These are phyloP conservation scores for Penicillium turbatum DNA, from an alignment of 495 filamentous ascomycete genomes.

Conservation along the genomic window DNA sequence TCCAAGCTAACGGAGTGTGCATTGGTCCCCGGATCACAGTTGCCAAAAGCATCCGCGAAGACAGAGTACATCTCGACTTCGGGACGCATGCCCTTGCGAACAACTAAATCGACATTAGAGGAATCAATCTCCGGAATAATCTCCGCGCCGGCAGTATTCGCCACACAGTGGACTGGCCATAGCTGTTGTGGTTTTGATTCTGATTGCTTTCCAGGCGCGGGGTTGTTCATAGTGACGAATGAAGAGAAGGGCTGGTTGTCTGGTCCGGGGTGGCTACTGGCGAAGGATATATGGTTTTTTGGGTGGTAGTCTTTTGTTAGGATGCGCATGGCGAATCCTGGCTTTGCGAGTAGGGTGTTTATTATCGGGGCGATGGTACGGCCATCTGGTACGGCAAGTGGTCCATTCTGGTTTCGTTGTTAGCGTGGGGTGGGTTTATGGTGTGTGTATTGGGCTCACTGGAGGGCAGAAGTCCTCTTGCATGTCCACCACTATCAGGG, in stretches of 20 bases:
- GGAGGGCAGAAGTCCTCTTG: conserved; percentile 98
- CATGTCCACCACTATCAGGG: conserved; percentile 77
- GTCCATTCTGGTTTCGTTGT: conserved; percentile 57
- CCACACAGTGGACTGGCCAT: conserved; percentile 90
- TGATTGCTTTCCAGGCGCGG: conserved; percentile 48
- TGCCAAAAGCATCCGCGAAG: conserved; percentile 72
- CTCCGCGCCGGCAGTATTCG: conserved; percentile 65
- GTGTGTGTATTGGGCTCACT: conserved; percentile 40
- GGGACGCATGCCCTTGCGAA: conserved; percentile 72
- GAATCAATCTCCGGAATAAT: conserved; percentile 70
- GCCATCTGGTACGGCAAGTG: conserved; percentile 71
- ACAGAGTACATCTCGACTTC: conserved; percentile 88
- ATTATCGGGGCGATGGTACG: conserved; percentile 64
- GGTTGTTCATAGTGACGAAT: conserved; percentile 61
- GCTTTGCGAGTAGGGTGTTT: conserved; percentile 69
- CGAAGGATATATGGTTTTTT: conserved; percentile 81
- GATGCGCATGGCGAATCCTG: conserved; percentile 64
- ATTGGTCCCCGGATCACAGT: conserved; percentile 39
- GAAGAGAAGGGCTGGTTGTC: conserved; percentile 65
- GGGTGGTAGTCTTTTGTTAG: conserved; percentile 93
- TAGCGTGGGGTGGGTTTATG: conserved; percentile 8
- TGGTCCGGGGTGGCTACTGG: conserved; percentile 63
- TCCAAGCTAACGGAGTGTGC: conserved; percentile 51
- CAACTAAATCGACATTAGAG: conserved; percentile 53
- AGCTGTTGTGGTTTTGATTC: conserved; percentile 66